Evolutionary conservation across 805 yeast species (phyloP).

Genomic region (Starmerella powellii): DNA sequence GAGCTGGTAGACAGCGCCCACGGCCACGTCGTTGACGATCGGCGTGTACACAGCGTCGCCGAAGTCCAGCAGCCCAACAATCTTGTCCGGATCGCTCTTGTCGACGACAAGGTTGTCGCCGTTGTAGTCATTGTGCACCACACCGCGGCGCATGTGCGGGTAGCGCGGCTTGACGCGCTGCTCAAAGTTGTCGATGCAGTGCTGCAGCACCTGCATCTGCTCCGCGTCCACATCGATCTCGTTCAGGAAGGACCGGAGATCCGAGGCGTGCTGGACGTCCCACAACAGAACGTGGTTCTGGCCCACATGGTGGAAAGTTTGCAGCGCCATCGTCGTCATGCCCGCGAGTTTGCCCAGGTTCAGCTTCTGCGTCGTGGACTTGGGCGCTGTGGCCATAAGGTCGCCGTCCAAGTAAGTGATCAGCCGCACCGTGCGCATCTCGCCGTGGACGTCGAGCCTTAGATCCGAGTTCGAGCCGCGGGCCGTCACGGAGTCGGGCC

Average conservation of each 20-base stretch:
- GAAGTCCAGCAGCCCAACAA: conserved; percentile 11
- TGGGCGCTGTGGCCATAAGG: conserved; percentile 1
- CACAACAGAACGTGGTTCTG: conserved; percentile 12
- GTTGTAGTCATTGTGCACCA: conserved; percentile 16
- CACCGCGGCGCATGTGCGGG: conserved; percentile 9
- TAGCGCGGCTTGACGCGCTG: conserved; percentile 7
- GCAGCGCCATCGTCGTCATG: conserved; percentile 5
- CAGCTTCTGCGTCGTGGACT: conserved; percentile 1
- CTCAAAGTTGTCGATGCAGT: conserved; percentile 6
- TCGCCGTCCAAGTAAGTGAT: conserved; percentile 8
- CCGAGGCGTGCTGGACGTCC: conserved; percentile 14
- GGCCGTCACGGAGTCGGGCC: background rate
- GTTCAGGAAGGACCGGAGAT: conserved; percentile 2
- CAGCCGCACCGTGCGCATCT: conserved; percentile 7
- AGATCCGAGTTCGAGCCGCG: background rate
- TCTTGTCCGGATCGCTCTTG: background rate
- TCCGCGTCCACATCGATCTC: background rate
- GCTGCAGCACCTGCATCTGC: background rate
- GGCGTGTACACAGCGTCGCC: conserved; percentile 15
- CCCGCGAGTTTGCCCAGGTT: conserved; percentile 10
- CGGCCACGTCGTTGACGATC: conserved; percentile 12
- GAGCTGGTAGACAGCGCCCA: conserved; percentile 13
- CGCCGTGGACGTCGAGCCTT: background rate
- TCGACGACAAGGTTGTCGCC: conserved; percentile 10
- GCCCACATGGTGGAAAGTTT: conserved; percentile 7